Conservation (phyloP, 2,329 filamentous ascomycete genomes). For the Sarocladium brachiariae region DNA sequence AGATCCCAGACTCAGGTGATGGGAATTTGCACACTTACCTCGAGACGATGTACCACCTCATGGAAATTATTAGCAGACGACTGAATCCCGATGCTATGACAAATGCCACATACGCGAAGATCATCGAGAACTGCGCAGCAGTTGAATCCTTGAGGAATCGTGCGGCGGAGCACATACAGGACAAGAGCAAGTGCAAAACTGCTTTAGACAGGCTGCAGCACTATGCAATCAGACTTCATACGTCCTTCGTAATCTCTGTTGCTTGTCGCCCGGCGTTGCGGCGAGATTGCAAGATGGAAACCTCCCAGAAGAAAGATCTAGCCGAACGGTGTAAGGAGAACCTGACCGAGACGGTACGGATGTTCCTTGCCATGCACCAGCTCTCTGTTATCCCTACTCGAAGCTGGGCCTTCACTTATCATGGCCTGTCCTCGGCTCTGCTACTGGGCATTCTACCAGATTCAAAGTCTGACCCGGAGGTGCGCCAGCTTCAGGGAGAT, state of each 20-base stretch:
- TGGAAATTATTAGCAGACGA: slow-evolving; percentile 51
- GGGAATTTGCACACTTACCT: slow-evolving; percentile 49
- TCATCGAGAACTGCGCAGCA: slow-evolving; percentile 50
- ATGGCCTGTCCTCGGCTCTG: slow-evolving; percentile 58
- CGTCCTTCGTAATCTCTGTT: slow-evolving; percentile 58
- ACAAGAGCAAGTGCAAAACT: slow-evolving; percentile 57
- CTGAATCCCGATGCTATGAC: slow-evolving; percentile 48
- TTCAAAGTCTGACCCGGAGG: slow-evolving; percentile 56
- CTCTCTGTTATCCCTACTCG: slow-evolving; percentile 59
- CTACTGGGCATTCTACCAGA: slow-evolving; percentile 57
- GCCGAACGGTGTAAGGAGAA: slow-evolving; percentile 55
- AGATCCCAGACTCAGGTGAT: slow-evolving; percentile 38
- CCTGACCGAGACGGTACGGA: slow-evolving; percentile 57
- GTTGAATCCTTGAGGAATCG: slow-evolving; percentile 45
- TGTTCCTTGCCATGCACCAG: slow-evolving; percentile 64
- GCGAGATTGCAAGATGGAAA: slow-evolving; percentile 43
- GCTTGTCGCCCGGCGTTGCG: slow-evolving; percentile 57
- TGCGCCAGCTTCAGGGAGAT: slow-evolving; percentile 57
- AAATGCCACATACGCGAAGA: slow-evolving; percentile 44
- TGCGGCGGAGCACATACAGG: slow-evolving; percentile 45
- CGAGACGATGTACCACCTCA: slow-evolving; percentile 59
- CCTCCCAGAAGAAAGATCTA: slow-evolving; percentile 46
- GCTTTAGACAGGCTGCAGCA: slow-evolving; percentile 57
- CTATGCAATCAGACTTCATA: slow-evolving; percentile 58
- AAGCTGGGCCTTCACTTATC: slow-evolving; percentile 63